Base-by-base conservation (phyloP, 345 rosid genomes). In the Aquilaria sinensis region DNA sequence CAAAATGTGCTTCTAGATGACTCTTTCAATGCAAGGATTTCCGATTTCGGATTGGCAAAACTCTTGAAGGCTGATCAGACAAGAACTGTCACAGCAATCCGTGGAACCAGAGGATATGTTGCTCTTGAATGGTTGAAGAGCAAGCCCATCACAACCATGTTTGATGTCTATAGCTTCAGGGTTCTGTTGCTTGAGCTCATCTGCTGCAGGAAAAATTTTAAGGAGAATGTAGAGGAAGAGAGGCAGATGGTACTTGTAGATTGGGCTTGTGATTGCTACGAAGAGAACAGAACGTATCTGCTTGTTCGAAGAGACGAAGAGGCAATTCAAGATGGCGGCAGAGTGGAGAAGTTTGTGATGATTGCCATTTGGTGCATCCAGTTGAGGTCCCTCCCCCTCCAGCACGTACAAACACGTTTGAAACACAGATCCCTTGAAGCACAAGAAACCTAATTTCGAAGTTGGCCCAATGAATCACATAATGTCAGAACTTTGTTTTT, bases 361-460 rank as follows among this genome's bases (percentile, higher is more conserved):
- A 74, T 74, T n/a, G 82, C 72, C 41, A 66, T 82, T n/a, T 82
- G 87, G 81, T 82, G 87, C 75, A 76, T 82, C 45, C 85, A 72
- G 59, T 69, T 2, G 65, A 63, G 33, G 76, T 78, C 37, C 33
- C 77, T 23, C 12, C 30, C 45, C 82, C 75, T 47, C 77, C 77
- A 16, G 23, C 23, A 16, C 0, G 61, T 54, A 32, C 77, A 16
- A 16, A 16, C 23, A 16, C 23, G 23, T 16, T 16, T 16, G 23
- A 16, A 16, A 16, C 23, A 16, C 23, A 16, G 0, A 16, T 16
- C 23, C 23, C 23, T 16, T 16, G 23, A 16, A 16, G 0, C 23
- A 16, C 23, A 16, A 16, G 23, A 16, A 16, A 16, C 23, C 23
- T 16, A 16, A 16, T 16, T 16, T 16, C 23, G 23, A 16, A 16